Evolutionary conservation across 352 stramenopile species (phyloP).

Genomic region (Pythium folliculosum): DNA sequence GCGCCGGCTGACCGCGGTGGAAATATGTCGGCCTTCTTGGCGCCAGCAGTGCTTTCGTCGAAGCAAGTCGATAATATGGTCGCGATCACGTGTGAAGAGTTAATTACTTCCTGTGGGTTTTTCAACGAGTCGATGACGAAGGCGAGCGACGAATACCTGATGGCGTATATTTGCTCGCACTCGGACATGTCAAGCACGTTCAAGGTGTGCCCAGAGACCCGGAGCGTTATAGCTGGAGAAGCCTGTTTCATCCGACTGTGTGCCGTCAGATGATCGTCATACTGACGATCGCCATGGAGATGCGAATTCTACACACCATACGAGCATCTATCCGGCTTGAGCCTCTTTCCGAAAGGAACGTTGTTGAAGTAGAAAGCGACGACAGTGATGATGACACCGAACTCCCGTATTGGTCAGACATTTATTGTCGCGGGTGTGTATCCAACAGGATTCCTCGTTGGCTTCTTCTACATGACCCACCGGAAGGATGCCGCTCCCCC

Average conservation of each 20-base stretch:
- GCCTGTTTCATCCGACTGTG: slow-evolving; percentile 11
- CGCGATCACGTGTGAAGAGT: not conserved
- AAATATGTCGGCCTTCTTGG: not conserved
- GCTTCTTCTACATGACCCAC: slow-evolving; percentile 15
- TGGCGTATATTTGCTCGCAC: slow-evolving; percentile 13
- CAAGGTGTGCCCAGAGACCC: not conserved
- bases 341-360: no score
- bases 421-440: slow-evolving; percentile 4
- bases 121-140: slow-evolving; percentile 14
- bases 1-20: slow-evolving; percentile 1
- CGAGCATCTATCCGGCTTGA: no score
- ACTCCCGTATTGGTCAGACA: not conserved
- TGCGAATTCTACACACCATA: not conserved
- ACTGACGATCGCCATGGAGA: not conserved
- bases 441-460: slow-evolving; percentile 7
- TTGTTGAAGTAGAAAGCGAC: no score
- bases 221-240: not conserved
- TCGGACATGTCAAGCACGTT: slow-evolving; percentile 16
- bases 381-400: not conserved
- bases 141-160: slow-evolving; percentile 1
- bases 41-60: not conserved
- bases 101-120: slow-evolving; percentile 2
- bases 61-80: slow-evolving; percentile 9
- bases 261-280: slow-evolving; percentile 5
- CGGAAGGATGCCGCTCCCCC: not conserved